Conservation (phyloP, 306 rosid genomes). For the Luffa acutangula region DNA sequence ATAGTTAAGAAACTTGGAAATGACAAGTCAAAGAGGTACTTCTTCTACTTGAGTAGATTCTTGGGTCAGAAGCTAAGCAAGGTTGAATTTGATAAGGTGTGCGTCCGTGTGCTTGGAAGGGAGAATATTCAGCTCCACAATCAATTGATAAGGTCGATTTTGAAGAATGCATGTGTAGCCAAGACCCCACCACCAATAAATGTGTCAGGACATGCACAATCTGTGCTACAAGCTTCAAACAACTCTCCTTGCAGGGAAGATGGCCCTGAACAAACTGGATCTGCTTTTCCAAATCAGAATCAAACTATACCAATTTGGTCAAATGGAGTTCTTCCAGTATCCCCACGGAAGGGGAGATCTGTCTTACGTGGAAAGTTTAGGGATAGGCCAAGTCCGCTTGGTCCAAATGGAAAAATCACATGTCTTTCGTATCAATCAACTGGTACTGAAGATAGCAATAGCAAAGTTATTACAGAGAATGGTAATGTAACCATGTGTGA, state of each 20-base stretch:
- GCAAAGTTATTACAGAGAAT: constrained; percentile 57
- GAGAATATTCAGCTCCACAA: constrained; percentile 83
- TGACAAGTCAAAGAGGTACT: constrained; percentile 66
- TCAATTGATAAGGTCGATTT: constrained; percentile 64
- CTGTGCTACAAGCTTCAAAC: constrained; percentile 37
- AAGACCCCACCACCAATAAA: constrained; percentile 69
- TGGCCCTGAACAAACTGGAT: constrained; percentile 52
- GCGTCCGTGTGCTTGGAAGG: constrained; percentile 65
- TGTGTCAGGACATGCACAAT: constrained; percentile 36
- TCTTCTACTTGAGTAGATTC: constrained; percentile 57
- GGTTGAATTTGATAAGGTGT: constrained; percentile 64
- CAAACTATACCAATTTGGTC: constrained; percentile 59
- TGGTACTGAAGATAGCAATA: constrained; percentile 49
- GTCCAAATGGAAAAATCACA: constrained; percentile 85
- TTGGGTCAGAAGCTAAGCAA: constrained; percentile 84
- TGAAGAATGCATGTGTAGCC: constrained; percentile 85
- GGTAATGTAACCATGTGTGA: constrained; percentile 61
- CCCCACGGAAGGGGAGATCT: constrained; percentile 66
- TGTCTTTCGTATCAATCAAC: constrained; percentile 36
- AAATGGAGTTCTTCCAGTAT: constrained; percentile 66
- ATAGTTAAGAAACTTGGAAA: constrained; percentile 76
- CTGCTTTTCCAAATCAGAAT: constrained; percentile 41
- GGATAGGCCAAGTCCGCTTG: constrained; percentile 96
- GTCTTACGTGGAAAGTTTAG: constrained; percentile 61
- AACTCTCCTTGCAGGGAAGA: constrained; percentile 69